These are phyloP conservation scores for Colletotrichum simmondsii DNA, from an alignment of 2,329 filamentous ascomycete species.

Conservation along the genomic window DNA sequence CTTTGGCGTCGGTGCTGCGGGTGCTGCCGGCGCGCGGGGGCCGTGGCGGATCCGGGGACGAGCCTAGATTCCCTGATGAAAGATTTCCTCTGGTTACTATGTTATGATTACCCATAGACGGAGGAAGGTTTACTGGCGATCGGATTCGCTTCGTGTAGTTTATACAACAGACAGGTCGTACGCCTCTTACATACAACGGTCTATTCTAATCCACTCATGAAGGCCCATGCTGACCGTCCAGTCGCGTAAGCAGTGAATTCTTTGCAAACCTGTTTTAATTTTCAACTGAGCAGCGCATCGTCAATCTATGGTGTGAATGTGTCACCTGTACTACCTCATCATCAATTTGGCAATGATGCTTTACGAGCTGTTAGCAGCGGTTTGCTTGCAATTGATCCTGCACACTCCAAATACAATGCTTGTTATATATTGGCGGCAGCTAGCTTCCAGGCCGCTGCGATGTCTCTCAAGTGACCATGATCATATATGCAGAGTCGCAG, in stretches of 20 bases:
- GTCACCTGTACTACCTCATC: no score
- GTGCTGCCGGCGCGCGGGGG: constrained; percentile 46
- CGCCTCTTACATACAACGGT: neutral
- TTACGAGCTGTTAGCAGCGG: neutral
- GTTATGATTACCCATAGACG: neutral
- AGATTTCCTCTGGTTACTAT: neutral
- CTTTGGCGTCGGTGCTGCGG: constrained; percentile 70
- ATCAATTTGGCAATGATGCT: neutral
- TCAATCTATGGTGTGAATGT: neutral
- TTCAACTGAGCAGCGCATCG: neutral
- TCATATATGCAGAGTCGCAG: neutral
- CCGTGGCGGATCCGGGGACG: constrained; percentile 51
- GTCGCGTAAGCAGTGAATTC: no score
- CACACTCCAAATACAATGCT: neutral
- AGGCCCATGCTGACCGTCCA: neutral
- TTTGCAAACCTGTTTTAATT: neutral
- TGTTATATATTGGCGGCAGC: neutral
- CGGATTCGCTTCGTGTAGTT: constrained; percentile 3
- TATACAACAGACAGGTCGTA: neutral
- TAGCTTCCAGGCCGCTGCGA: no score
- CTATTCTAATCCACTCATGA: neutral
- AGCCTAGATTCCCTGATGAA: constrained; percentile 36
- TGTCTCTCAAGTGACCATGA: no score
- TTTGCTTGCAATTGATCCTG: neutral
- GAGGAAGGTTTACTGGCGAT: neutral